These are phyloP conservation scores for Lithohypha guttulata DNA, from an alignment of 2,329 filamentous ascomycete species.

Conservation along the genomic window DNA sequence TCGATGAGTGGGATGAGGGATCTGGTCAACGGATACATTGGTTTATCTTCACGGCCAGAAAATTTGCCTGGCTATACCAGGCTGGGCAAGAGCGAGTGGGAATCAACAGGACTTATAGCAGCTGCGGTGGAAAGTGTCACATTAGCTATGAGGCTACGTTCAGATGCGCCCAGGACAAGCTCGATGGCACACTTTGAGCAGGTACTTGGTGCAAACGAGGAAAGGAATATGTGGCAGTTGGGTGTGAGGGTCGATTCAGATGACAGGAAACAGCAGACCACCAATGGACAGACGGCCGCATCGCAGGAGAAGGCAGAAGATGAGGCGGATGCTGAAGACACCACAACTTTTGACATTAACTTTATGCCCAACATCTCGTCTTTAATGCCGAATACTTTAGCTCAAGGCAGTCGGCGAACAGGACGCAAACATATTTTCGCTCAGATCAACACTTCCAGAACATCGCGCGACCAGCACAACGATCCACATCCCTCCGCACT, in stretches of 20 bases:
- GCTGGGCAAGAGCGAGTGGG: constrained; percentile 58
- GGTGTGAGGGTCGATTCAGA: constrained; percentile 49
- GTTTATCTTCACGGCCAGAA: constrained; percentile 54
- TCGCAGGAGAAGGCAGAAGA: neutral
- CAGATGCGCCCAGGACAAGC: constrained; percentile 32
- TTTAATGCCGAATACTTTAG: constrained; percentile 1
- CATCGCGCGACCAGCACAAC: constrained; percentile 1
- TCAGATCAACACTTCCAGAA: constrained; percentile 16
- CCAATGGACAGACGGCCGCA: neutral
- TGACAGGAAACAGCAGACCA: constrained; percentile 12
- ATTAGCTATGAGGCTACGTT: constrained; percentile 59
- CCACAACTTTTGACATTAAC: constrained; percentile 7
- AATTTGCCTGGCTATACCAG: constrained; percentile 47
- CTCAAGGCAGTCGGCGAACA: constrained; percentile 20
- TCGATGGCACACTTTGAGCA: constrained; percentile 55
- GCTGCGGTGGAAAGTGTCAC: constrained; percentile 69
- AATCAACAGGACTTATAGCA: constrained; percentile 64
- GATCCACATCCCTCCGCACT: constrained; percentile 8
- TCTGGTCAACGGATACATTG: constrained; percentile 67
- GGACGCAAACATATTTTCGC: constrained; percentile 15
- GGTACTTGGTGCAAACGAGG: constrained; percentile 63
- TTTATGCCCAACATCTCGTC: constrained; percentile 6
- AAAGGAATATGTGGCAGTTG: constrained; percentile 66
- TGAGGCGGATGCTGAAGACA: constrained; percentile 12
- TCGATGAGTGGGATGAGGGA: constrained; percentile 58